Evolutionary conservation across 2,329 filamentous ascomycete genomes (phyloP).

Genomic region (Huntiella savannae): DNA sequence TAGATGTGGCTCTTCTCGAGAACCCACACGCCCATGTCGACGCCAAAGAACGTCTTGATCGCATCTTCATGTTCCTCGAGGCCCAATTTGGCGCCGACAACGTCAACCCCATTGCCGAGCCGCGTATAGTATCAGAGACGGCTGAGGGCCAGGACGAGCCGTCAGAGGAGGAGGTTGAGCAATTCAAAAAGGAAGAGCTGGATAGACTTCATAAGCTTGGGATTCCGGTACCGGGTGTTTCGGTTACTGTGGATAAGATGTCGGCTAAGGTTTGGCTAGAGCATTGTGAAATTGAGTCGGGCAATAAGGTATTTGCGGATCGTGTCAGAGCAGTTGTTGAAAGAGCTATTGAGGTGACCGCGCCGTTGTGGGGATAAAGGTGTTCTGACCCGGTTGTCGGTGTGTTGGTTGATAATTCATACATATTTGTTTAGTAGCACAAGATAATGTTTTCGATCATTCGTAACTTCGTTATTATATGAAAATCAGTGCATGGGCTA

Average conservation of each 20-base stretch:
- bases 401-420: not conserved
- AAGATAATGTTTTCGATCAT: not conserved
- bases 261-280: conserved; percentile 83
- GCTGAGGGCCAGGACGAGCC: conserved; percentile 16
- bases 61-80: conserved; percentile 90
- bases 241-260: conserved; percentile 75
- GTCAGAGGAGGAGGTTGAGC: conserved; percentile 27
- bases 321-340: conserved; percentile 80
- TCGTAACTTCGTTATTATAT: too few species aligned
- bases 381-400: not conserved
- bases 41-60: conserved; percentile 58
- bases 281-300: conserved; percentile 74
- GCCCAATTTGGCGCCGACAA: conserved; percentile 81
- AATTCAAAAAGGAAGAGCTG: conserved; percentile 48
- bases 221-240: conserved; percentile 76
- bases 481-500: too few species aligned
- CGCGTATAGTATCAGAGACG: conserved; percentile 27
- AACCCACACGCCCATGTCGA: conserved; percentile 60
- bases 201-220: conserved; percentile 64
- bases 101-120: conserved; percentile 53
- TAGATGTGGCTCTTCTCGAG: conserved; percentile 18
- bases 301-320: conserved; percentile 59
- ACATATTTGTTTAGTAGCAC: not conserved
- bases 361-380: conserved; percentile 44
- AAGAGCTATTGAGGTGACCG: conserved; percentile 70